Percentiles rank a stretch among this genome's conserved stretches.
These are phyloP conservation scores for Lactarius indigo DNA, from an alignment of 768 basidiomycete genomes.

Conservation along the genomic window DNA sequence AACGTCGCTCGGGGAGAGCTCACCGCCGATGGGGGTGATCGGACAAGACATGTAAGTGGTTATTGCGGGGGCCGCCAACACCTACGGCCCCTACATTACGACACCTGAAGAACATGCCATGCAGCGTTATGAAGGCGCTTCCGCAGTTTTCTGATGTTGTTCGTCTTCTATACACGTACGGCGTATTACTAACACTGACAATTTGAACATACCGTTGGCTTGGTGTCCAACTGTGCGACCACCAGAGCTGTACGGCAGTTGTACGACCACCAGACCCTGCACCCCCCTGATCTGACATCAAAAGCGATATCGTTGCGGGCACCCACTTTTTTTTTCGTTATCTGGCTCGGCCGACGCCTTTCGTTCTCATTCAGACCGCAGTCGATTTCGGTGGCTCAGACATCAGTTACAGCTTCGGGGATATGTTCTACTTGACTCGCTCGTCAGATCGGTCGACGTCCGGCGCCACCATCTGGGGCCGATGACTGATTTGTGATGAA, in stretches of 20 bases:
- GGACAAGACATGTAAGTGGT: conserved; percentile 71
- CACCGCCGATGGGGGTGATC: conserved; percentile 56
- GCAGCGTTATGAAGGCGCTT: conserved; percentile 80
- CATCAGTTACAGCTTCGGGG: conserved; percentile 53
- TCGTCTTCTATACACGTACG: conserved; percentile 31
- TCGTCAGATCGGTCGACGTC: conserved; percentile 45
- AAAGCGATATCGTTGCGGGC: conserved; percentile 69
- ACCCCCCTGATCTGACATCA: conserved; percentile 56
- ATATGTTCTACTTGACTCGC: conserved; percentile 52
- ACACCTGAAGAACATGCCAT: conserved; percentile 70
- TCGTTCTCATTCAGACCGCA: conserved; percentile 39
- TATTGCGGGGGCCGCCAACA: conserved; percentile 77
- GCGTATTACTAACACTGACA: conserved; percentile 5
- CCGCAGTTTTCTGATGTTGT: conserved; percentile 75
- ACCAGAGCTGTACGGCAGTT: conserved; percentile 38
- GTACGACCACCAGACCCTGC: conserved; percentile 60
- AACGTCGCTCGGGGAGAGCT: conserved; percentile 64
- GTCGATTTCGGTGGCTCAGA: conserved; percentile 62
- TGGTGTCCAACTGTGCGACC: conserved; percentile 50
- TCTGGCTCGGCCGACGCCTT: neutral
- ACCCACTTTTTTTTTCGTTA: neutral
- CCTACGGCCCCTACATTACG: conserved; percentile 71
- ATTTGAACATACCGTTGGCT: conserved; percentile 37
- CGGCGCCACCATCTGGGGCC: conserved; percentile 27
- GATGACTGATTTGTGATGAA: neutral